Evolutionary conservation across 2,329 filamentous ascomycete species (phyloP), one percentile per base, ranked within the genome.

Genomic region (Aspergillus hortae): DNA sequence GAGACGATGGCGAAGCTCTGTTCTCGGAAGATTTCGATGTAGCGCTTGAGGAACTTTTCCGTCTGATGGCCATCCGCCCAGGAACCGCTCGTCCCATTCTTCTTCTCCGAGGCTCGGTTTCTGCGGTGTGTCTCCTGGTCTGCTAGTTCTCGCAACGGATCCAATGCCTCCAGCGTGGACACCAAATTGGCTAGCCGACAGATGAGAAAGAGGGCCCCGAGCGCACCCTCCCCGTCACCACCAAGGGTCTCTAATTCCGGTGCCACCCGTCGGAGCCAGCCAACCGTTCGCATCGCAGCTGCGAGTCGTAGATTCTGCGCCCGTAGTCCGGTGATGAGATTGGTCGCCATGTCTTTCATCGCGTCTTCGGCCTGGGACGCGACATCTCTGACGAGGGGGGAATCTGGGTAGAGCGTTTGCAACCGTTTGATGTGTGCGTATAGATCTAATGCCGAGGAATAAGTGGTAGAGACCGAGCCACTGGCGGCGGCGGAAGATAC

Each of bases 21-120:
- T 72, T 99, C 94, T 48, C 94, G 88, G 69, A 97, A 97, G 25
- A 99, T 91, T 68, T 99, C 94, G 62, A 99, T 89, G 71, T 95
- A 99, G 44, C 92, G 83, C 71, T 97, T 99, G 41, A 99, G 76
- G 64, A 91, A 99, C 47, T 91, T 83, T 70, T 97, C 94, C 1
- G 92, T 96, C 69, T 97, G 94, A 64, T 95, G 91, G 0, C 92
- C 92, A 1, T 84, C 65, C 0, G 69, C 68, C 71, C 70, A 74
- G 2, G 62, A 55, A 27, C 56, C 61, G 11, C 54, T 45, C n/a
- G 48, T 55, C 36, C 53, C 57, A 17, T 58, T 57, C 45, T 65
- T 57, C 40, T 61, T 65, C 41, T 61, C 61, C 12, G 60, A 59
- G 46, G 55, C 58, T 19, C 63, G 61, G 35, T 59, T 55, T 43